phyloP scores from a whole-genome alignment of 2,329 filamentous ascomycete genomes.

The Aspergillus puulaauensis region DNA sequence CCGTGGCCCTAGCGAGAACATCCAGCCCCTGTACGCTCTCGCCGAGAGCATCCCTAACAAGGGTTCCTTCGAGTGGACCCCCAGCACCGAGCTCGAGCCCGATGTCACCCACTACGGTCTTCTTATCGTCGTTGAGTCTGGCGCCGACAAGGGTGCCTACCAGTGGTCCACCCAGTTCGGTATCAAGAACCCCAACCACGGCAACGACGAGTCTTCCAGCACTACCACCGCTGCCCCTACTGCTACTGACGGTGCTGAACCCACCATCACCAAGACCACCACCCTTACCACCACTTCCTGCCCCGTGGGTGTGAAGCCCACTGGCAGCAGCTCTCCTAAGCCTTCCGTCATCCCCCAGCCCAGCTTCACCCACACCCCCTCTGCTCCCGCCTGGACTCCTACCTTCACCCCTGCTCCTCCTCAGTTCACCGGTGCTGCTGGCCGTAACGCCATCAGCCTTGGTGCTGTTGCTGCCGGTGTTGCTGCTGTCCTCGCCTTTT shows the following conservation, averaged over 20 bases:
- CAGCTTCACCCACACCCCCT: not conserved
- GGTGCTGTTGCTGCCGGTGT: conserved; percentile 36
- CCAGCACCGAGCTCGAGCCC: conserved; percentile 47
- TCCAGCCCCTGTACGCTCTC: conserved; percentile 51
- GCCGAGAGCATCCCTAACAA: conserved; percentile 56
- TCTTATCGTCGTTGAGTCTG: conserved; percentile 57
- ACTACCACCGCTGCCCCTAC: conserved; percentile 11
- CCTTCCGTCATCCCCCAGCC: conserved; percentile 8
- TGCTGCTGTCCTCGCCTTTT: conserved; percentile 36
- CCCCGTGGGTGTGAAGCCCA: conserved; percentile 15
- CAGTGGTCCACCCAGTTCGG: conserved; percentile 65
- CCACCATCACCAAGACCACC: conserved; percentile 16
- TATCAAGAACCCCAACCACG: conserved; percentile 40
- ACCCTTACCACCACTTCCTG: conserved; percentile 12
- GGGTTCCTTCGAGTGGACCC: conserved; percentile 58
- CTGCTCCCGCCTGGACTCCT: conserved; percentile 13
- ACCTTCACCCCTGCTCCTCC: conserved; percentile 14
- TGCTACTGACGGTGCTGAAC: conserved; percentile 1
- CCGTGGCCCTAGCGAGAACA: conserved; percentile 58
- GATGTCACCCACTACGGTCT: conserved; percentile 59
- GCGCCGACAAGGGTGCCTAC: conserved; percentile 54
- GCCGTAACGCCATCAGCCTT: conserved; percentile 35
- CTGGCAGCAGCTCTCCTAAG: conserved; percentile 11
- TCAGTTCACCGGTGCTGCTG: conserved; percentile 33
- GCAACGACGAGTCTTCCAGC: conserved; percentile 9